Evolutionary conservation across 768 basidiomycete species (phyloP), one percentile per base, ranked within the genome.

Genomic region (Calocybe indica): DNA sequence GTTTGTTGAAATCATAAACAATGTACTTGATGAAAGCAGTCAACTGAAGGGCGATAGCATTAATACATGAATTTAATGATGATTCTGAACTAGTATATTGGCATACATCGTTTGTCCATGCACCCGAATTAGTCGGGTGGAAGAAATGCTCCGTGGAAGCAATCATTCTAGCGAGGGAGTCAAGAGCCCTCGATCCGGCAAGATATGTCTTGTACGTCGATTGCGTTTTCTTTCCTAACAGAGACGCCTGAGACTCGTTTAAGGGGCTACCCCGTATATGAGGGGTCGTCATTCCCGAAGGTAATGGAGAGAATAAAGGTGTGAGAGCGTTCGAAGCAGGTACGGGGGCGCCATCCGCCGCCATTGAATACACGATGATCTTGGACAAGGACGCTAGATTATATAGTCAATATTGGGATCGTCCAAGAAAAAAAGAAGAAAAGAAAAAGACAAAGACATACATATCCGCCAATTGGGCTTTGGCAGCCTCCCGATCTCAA

Each of bases 101-200:
- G 37, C 76, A 49, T 65, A 85, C 84, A 69, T 87, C 84, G 44
- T 74, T 67, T 4, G 89, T 89, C 85, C 89, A 92, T 8, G 77
- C 71, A 7, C 91, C 91, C 1, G 88, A 88, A 58, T 91, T 92
- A 7, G 84, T 84, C 0, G 92, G 92, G 60, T 93, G 92, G 67
- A 93, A 95, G 68, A 92, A 92, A 47, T 83, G 83, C 63, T 95
- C 92, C 28, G 83, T 87, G 5, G 89, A 90, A 6, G 87, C 88
- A 54, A 95, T 82, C 51, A 95, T 68, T 62, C 84, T 84, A 8
- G 81, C 82, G n/a, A 95, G 67, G 6, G 90, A 88, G 61, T 93
- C 91, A 47, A 95, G 67, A 3, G 92, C 88, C 62, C 81, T 88
- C 15, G 81, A 88, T 9, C 92, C 92, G 10, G 76, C 92, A n/a